A percentile compares a stretch with the other conserved stretches of the same genome.
Conservation (phyloP, 2,329 filamentous ascomycete genomes). For the Sporothrix sp. region DNA sequence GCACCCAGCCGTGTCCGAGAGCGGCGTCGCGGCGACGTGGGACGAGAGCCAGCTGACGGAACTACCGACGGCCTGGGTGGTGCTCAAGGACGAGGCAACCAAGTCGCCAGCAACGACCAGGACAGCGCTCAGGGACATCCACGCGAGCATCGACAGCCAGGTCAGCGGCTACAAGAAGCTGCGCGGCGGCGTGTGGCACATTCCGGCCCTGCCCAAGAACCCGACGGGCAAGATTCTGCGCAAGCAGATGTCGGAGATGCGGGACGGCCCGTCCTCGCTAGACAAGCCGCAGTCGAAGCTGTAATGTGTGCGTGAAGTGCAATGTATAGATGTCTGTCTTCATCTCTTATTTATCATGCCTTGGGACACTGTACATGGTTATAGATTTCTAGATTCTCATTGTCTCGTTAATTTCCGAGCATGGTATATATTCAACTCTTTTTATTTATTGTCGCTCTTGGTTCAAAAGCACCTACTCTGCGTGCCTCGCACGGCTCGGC, state of each 20-base stretch:
- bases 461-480: no score
- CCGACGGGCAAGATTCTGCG: conserved; percentile 29
- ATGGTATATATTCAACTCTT: not conserved
- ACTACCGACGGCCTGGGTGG: conserved; percentile 30
- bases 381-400: conserved; percentile 6
- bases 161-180: conserved; percentile 35
- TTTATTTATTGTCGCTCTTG: not conserved
- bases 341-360: no score
- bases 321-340: not conserved
- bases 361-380: conserved; percentile 4
- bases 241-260: conserved; percentile 10
- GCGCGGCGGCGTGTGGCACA: conserved; percentile 28
- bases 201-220: conserved; percentile 27
- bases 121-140: conserved; percentile 24
- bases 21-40: conserved; percentile 27
- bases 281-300: conserved; percentile 11
- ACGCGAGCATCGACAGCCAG: conserved; percentile 25
- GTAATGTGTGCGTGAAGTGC: not conserved
- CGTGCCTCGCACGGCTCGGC: not conserved
- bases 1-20: conserved; percentile 29
- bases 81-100: conserved; percentile 22
- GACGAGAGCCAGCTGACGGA: conserved; percentile 31
- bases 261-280: conserved; percentile 7
- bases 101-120: not conserved
- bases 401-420: no score